Base-by-base conservation (phyloP, 805 yeast genomes). In the Wickerhamomyces alni region DNA sequence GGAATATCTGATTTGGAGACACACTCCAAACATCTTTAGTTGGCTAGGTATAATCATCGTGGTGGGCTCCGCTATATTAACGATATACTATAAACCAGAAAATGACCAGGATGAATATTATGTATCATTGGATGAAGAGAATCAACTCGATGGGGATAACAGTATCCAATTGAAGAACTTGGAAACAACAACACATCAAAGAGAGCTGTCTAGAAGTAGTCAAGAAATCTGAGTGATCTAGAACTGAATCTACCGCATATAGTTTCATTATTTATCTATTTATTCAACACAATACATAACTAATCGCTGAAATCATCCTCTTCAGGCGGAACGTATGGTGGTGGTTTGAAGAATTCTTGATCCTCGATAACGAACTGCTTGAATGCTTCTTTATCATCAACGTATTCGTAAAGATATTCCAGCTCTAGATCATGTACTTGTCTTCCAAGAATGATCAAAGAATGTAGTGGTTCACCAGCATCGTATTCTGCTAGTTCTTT, bases 381-480 rank as follows among this genome's bases (percentile, higher is more conserved):
- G 51, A 75, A 77, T 15, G 61, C 59, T 15, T 66, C 76, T 48
- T 61, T 69, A 42, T 87, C 73, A 41, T 77, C 82, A 24, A 84
- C 83, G 63, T 77, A 91, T 52, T 79, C 89, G 44, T 81, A 66
- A 58, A 93, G 65, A 57, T 82, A 91, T 50, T 89, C 96, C 51
- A 87, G 62, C 60, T 91, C 99, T 43, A 91, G 72, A 45, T 91
- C 98, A 56, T 91, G 99, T 18, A 88, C 89, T 65, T 82, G 91
- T 74, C 94, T 77, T 18, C 99, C 99, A 39, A 91, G 70, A 65
- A 91, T 80, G 36, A 91, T 80, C 52, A 91, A 73, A 9, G 98
- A 87, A 61, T 91, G 99, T 51, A 91, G 68, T 22, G 99, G 99
- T 55, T 80, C 95, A 33, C 99, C 99, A 11, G 94, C 77, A 48